These are phyloP conservation scores for Furcasterigmium furcatum DNA, from an alignment of 2,329 filamentous ascomycete species.

Conservation along the genomic window DNA sequence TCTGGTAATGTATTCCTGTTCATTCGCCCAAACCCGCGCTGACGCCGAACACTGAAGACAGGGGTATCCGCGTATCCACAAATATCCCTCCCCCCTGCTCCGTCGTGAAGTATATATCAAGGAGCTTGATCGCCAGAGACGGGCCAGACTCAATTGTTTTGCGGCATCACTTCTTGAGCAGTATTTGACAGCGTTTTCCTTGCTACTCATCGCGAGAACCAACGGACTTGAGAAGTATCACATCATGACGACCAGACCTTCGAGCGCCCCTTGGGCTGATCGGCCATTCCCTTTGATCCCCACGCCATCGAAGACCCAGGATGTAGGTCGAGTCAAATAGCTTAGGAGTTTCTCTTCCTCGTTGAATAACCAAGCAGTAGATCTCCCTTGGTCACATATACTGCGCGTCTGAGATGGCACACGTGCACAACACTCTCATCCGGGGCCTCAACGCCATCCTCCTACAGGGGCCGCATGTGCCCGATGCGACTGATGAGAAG, in stretches of 20 bases:
- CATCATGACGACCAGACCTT: not conserved
- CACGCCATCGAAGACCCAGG: not conserved
- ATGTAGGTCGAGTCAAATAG: not conserved
- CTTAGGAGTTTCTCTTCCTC: not conserved
- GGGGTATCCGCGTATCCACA: no score
- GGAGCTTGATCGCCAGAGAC: no score
- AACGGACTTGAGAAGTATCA: no score
- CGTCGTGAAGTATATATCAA: no score
- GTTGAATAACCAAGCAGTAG: conserved; percentile 1
- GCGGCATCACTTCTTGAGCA: no score
- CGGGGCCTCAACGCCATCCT: conserved; percentile 27
- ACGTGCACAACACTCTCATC: conserved; percentile 23
- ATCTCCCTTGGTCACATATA: conserved; percentile 5
- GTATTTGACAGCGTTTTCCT: no score
- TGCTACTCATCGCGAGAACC: no score
- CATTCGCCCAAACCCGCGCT: no score
- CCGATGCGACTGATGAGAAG: conserved; percentile 5
- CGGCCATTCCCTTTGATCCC: not conserved
- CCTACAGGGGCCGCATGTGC: conserved; percentile 22
- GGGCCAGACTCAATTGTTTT: no score
- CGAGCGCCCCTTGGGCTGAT: not conserved
- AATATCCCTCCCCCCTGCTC: no score
- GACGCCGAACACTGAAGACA: no score
- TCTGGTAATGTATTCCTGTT: no score
- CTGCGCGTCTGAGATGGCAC: conserved; percentile 19